These are phyloP conservation scores for Ruellia speciosa DNA, from an alignment of 305 asterid genomes.

Conservation along the genomic window DNA sequence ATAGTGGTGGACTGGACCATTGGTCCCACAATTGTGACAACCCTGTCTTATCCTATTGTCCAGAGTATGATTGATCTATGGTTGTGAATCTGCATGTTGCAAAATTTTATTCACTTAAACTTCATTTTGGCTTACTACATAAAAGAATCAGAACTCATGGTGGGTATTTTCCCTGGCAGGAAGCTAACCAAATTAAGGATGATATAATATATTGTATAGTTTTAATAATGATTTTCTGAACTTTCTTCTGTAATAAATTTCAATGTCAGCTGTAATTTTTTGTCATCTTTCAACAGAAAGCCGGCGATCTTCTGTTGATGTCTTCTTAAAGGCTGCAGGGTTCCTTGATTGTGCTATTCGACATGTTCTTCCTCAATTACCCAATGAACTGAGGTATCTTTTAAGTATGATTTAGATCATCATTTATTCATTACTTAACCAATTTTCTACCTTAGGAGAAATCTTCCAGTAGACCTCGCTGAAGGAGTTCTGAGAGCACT, in stretches of 20 bases:
- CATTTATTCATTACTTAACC: conserved; percentile 11
- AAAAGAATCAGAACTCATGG: not conserved
- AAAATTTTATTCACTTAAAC: not conserved
- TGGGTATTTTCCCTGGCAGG: conserved; percentile 6
- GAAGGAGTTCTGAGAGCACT: conserved; percentile 95
- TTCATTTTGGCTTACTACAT: not conserved
- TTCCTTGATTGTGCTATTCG: conserved; percentile 96
- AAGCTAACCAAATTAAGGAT: conserved; percentile 4
- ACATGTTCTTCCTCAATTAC: conserved; percentile 82
- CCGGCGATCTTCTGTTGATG: conserved; percentile 81
- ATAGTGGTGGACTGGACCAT: not conserved
- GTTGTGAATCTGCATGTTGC: not conserved
- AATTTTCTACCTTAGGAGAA: conserved; percentile 49
- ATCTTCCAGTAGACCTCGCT: conserved; percentile 93
- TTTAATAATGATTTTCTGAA: not conserved
- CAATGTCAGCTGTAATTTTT: conserved; percentile 5
- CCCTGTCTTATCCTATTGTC: not conserved
- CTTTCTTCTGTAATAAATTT: conserved; percentile 19
- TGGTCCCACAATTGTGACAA: not conserved
- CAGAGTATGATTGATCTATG: not conserved
- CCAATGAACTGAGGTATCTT: conserved; percentile 68
- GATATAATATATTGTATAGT: not conserved
- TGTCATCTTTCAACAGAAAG: conserved; percentile 46
- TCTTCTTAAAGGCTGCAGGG: conserved; percentile 95
- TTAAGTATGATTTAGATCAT: conserved; percentile 20